Evolutionary conservation across 371 early-diverging fungal genomes (phyloP).

Genomic region (Apophysomyces variabilis): DNA sequence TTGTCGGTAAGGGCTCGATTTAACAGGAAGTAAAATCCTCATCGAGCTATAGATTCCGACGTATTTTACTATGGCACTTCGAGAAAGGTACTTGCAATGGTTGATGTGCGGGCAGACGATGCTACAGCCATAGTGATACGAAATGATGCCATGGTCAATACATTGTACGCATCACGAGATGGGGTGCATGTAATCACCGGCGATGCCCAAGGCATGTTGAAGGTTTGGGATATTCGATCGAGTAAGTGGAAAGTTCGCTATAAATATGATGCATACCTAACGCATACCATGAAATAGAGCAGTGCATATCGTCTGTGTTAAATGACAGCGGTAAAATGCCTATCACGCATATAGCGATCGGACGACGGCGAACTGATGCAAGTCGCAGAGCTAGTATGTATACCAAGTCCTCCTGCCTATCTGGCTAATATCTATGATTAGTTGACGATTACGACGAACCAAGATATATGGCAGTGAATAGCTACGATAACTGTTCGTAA

Average conservation of each 20-base stretch:
- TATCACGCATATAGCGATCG: conserved; percentile 78
- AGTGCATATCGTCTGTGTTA: conserved; percentile 59
- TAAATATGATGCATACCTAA: neutral
- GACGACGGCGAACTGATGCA: conserved; percentile 53
- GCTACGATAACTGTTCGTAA: conserved; percentile 84
- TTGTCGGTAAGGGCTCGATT: conserved; percentile 55
- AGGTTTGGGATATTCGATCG: conserved; percentile 85
- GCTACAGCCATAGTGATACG: conserved; percentile 45
- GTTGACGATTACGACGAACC: conserved; percentile 77
- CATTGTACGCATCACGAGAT: conserved; percentile 73
- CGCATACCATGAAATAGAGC: conserved; percentile 27
- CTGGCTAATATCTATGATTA: conserved; percentile 18
- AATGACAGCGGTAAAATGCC: conserved; percentile 77
- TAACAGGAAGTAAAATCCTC: neutral
- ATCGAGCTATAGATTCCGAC: conserved; percentile 59
- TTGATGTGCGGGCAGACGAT: conserved; percentile 63
- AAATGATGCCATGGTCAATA: conserved; percentile 86
- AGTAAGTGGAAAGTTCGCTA: conserved; percentile 46
- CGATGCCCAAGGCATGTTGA: conserved; percentile 77
- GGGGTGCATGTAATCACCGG: conserved; percentile 79
- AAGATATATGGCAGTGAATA: conserved; percentile 82
- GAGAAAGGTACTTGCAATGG: conserved; percentile 72
- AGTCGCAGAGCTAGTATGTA: conserved; percentile 50
- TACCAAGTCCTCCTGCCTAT: neutral
- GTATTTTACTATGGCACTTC: conserved; percentile 83